phyloP scores from a whole-genome alignment of 129 eudicot genomes.

The Erigeron canadensis region DNA sequence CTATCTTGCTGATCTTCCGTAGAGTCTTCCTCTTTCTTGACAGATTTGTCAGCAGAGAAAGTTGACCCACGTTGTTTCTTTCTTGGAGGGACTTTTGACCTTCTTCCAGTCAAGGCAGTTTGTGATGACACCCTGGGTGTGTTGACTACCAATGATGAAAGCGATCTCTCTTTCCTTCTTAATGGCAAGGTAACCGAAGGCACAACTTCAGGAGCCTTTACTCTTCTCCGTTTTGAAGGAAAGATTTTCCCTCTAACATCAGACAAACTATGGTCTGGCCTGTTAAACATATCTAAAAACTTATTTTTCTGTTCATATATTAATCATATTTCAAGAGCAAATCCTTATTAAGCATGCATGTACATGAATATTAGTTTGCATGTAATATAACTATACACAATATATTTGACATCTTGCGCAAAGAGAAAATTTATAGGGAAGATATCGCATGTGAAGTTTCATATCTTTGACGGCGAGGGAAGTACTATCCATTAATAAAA shows the following conservation, averaged over 20 bases:
- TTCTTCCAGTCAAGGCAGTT: conserved; percentile 62
- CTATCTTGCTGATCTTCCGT: conserved; percentile 67
- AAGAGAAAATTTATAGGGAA: neutral
- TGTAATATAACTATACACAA: conserved; percentile 21
- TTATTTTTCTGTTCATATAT: neutral
- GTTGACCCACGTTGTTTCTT: conserved; percentile 61
- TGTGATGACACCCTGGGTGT: conserved; percentile 75
- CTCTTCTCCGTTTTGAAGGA: conserved; percentile 67
- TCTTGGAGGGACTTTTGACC: conserved; percentile 59
- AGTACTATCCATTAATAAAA: neutral
- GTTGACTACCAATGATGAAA: conserved; percentile 74
- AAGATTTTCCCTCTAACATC: conserved; percentile 75
- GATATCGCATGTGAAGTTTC: neutral
- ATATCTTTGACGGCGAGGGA: neutral
- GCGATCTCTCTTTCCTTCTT: conserved; percentile 85
- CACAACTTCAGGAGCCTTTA: conserved; percentile 56
- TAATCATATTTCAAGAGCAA: conserved; percentile 3
- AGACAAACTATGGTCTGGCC: conserved; percentile 88
- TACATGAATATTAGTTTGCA: conserved; percentile 6
- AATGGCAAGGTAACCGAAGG: conserved; percentile 56
- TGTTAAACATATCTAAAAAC: conserved; percentile 32
- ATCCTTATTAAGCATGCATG: neutral
- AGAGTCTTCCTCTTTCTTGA: conserved; percentile 65
- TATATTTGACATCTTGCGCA: neutral
- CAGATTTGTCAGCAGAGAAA: conserved; percentile 58